These are phyloP conservation scores for Teratosphaeria gauchensis DNA, from an alignment of 2,329 filamentous ascomycete species.

Conservation along the genomic window DNA sequence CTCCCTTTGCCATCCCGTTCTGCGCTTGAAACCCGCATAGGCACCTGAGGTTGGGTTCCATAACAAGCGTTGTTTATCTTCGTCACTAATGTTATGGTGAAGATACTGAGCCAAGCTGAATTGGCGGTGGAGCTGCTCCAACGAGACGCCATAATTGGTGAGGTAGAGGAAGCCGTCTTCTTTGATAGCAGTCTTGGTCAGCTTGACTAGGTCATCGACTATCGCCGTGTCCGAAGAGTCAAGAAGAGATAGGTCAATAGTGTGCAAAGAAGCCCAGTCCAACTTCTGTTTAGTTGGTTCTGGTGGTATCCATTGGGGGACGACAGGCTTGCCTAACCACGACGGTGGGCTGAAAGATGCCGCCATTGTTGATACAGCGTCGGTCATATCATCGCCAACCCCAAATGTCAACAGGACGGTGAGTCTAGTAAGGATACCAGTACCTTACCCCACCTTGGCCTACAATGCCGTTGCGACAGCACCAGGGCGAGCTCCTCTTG, in stretches of 20 bases:
- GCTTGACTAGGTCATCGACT: conserved; percentile 35
- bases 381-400: no score
- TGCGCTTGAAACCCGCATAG: conserved; percentile 44
- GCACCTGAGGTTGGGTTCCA: conserved; percentile 40
- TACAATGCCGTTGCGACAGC: background rate
- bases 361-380: background rate
- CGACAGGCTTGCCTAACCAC: conserved; percentile 33
- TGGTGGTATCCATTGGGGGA: conserved; percentile 30
- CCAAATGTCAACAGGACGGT: background rate
- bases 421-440: background rate
- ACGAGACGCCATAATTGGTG: conserved; percentile 42
- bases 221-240: conserved; percentile 27
- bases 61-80: conserved; percentile 40
- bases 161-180: conserved; percentile 34
- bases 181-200: conserved; percentile 26
- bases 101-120: conserved; percentile 43
- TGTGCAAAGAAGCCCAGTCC: conserved; percentile 28
- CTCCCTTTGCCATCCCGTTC: conserved; percentile 25
- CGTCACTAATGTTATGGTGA: conserved; percentile 41
- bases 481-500: background rate
- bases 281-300: conserved; percentile 36
- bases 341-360: conserved; percentile 32
- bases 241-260: conserved; percentile 24
- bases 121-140: conserved; percentile 42
- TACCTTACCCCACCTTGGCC: background rate